Base-by-base conservation (phyloP, 2,329 filamentous ascomycete genomes). In the Myriosclerotinia duriaeana region DNA sequence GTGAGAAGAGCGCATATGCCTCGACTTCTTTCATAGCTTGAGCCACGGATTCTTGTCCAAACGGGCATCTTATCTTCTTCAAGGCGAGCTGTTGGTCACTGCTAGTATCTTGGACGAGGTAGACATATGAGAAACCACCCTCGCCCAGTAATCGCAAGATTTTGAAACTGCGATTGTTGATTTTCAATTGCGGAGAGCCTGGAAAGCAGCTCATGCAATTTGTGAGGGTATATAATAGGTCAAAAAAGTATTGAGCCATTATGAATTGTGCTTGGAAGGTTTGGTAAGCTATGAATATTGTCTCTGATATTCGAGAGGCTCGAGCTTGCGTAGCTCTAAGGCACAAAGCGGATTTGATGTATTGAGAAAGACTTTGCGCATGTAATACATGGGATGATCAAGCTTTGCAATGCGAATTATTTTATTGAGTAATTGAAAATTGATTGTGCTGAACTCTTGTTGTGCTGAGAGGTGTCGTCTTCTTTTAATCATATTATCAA, bases 61-160 rank as follows among this genome's bases (percentile, higher is more conserved):
- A 98, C 5, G 95, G 94, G 83, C 95, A 99, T 77, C 94, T 89
- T 78, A 99, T 99, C 85, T 99, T 99, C 80, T 99, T 99, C 69
- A 98, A 88, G 22, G 95, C 95, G 78, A 96, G 94, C 56, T 97
- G 86, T 74, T 94, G 88, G 68, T 91, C 90, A 63, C 87, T 90
- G 65, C 87, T 83, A 58, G 90, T 94, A 78, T 97, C 93, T 83
- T 98, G 91, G 68, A 99, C 95, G 68, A 99, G 91, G 80, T 99
- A 99, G 73, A 99, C 95, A 79, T 98, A 99, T 71, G 93, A 97
- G 83, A 99, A 99, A 75, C 95, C 95, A 77, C 95, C 95, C 90
- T 99, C 95, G 78, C 95, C 95, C 4, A 99, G 85, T 61, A 99
- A 83, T 68, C 95, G 90, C 73, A 96, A 82, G 77, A 99, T 96